phyloP scores from a whole-genome alignment of 2,329 filamentous ascomycete species.

The Talaromyces sp. region DNA sequence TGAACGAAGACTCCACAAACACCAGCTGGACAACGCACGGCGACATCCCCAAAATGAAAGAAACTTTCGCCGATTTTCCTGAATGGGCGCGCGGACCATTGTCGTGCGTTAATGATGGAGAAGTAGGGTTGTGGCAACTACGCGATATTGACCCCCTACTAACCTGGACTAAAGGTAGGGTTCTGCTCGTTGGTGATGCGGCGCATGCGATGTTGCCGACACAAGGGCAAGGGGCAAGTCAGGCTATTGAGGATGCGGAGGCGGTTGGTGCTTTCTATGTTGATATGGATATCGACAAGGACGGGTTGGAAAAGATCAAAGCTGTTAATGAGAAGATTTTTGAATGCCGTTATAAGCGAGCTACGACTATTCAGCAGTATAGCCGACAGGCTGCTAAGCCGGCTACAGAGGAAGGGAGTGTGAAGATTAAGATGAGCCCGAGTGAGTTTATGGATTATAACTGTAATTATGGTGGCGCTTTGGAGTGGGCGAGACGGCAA shows the following conservation, averaged over 20 bases:
- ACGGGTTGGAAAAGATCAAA: background rate
- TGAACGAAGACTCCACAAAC: conserved; percentile 39
- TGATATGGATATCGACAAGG: background rate
- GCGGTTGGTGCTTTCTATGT: conserved; percentile 7
- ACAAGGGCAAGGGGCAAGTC: conserved; percentile 7
- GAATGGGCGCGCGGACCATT: conserved; percentile 41
- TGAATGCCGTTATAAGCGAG: conserved; percentile 37
- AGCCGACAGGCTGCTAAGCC: conserved; percentile 46
- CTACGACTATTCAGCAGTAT: conserved; percentile 44
- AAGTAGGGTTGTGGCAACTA: conserved; percentile 47
- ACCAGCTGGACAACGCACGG: conserved; percentile 45
- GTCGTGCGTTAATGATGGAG: conserved; percentile 27
- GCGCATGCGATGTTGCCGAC: conserved; percentile 9
- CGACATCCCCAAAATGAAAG: conserved; percentile 34
- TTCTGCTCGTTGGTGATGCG: conserved; percentile 9
- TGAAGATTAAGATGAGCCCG: conserved; percentile 15
- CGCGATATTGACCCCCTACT: conserved; percentile 46
- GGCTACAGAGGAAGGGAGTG: conserved; percentile 35
- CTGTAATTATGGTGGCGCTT: conserved; percentile 22
- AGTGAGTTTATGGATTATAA: conserved; percentile 25
- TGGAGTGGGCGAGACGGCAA: conserved; percentile 17
- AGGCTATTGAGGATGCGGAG: conserved; percentile 11
- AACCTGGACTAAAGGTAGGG: conserved; percentile 30
- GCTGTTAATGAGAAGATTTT: conserved; percentile 7
- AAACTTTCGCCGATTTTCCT: conserved; percentile 46